Evolutionary conservation across 257 asterid species (phyloP).

Genomic region (Solanum neorickii): DNA sequence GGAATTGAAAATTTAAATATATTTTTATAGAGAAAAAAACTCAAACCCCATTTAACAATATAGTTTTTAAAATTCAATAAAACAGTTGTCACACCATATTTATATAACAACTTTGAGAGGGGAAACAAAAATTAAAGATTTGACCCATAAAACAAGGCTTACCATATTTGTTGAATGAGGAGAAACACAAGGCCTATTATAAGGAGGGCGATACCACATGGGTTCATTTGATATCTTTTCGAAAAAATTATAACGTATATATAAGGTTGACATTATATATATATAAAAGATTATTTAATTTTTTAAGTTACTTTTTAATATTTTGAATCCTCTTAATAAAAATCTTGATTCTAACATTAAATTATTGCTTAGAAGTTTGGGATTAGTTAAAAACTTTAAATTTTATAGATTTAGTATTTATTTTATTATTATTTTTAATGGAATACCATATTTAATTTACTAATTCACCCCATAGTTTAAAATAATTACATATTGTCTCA

Average conservation of each 20-base stretch:
- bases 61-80: background rate
- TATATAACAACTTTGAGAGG: background rate
- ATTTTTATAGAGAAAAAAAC: background rate
- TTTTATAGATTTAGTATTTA: background rate
- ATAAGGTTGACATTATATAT: background rate
- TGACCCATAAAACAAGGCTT: background rate
- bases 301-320: background rate
- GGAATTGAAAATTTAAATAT: background rate
- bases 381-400: background rate
- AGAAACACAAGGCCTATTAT: background rate
- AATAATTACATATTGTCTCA: background rate
- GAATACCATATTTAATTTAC: no score
- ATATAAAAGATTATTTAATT: background rate
- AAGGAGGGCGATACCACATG: background rate
- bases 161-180: background rate
- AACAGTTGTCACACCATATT: background rate
- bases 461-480: background rate
- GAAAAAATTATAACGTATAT: background rate
- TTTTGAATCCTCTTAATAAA: background rate
- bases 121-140: background rate
- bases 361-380: background rate
- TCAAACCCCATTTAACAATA: background rate
- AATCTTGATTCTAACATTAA: background rate
- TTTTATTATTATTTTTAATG: background rate
- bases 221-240: background rate